A percentile compares a stretch with the other conserved stretches of the same genome.
These are phyloP conservation scores for Aspergillus ruber DNA, from an alignment of 2,329 filamentous ascomycete species.

Conservation along the genomic window DNA sequence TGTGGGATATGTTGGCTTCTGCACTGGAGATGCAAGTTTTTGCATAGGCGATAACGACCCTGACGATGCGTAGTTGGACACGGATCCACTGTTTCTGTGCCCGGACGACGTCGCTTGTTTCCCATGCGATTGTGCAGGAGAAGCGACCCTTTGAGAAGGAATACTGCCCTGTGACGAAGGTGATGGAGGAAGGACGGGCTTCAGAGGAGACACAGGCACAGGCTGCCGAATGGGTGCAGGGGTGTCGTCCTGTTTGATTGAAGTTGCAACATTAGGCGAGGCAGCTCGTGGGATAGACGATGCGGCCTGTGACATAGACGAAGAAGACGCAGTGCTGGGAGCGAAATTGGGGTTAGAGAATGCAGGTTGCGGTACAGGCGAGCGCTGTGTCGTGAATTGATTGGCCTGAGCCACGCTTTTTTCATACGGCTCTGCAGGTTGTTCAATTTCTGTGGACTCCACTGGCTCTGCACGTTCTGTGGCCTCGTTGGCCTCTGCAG, in stretches of 20 bases:
- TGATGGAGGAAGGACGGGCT: background rate
- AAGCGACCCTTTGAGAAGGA: conserved; percentile 6
- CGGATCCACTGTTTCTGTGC: conserved; percentile 1
- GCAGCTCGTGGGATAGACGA: conserved; percentile 3
- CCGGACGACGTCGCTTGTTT: conserved; percentile 8
- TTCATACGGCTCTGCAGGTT: background rate
- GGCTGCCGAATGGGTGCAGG: background rate
- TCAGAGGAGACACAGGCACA: background rate
- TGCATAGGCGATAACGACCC: conserved; percentile 6
- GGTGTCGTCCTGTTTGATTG: background rate
- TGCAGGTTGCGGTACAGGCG: background rate
- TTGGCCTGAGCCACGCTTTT: background rate
- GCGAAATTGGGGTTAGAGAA: background rate
- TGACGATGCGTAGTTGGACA: background rate
- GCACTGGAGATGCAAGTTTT: conserved; percentile 8
- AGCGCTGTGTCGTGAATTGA: background rate
- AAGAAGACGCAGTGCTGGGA: background rate
- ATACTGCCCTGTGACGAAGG: conserved; percentile 7
- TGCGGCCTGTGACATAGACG: conserved; percentile 6
- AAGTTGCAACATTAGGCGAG: background rate
- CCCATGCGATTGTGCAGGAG: conserved; percentile 10
- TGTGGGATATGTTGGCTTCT: conserved; percentile 5
- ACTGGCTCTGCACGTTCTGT: background rate
- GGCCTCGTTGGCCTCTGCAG: background rate
- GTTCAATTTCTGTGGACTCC: background rate